Conservation (phyloP, 2,329 filamentous ascomycete species). For the Beauveria brongniartii region DNA sequence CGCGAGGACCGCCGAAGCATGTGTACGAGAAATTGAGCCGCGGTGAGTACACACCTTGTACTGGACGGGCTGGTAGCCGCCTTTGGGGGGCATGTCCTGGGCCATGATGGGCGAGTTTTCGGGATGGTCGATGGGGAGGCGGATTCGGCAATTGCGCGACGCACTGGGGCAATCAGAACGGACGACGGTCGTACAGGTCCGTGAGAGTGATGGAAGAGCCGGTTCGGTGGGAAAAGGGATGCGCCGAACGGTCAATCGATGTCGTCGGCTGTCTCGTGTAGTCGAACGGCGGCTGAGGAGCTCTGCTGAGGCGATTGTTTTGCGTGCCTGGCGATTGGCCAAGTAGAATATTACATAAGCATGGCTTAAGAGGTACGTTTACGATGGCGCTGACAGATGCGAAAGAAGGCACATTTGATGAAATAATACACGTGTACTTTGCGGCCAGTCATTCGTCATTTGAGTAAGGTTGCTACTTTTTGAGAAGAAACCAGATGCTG, state of each 20-base stretch:
- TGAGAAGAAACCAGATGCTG: not conserved
- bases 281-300: not conserved
- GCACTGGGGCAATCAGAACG: not conserved
- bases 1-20: not conserved
- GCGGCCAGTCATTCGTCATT: not conserved
- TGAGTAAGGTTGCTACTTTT: not conserved
- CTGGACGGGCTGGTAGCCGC: slow-evolving; percentile 93
- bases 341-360: slow-evolving; percentile 11
- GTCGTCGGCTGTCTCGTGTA: slow-evolving; percentile 5
- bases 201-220: not conserved
- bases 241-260: not conserved
- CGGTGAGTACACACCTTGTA: slow-evolving; percentile 66
- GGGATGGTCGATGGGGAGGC: slow-evolving; percentile 4
- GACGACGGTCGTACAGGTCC: not conserved
- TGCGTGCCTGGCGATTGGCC: slow-evolving; percentile 11
- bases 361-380: not conserved
- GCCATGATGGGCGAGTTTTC: slow-evolving; percentile 57
- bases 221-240: not conserved
- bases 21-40: too few relatives aligned
- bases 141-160: slow-evolving; percentile 15
- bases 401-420: too few relatives aligned
- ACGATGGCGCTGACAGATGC: not conserved
- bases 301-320: slow-evolving; percentile 13
- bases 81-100: slow-evolving; percentile 93
- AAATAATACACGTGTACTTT: not conserved